Base-by-base conservation (phyloP, 768 basidiomycete genomes). In the Mycena capillaripes region DNA sequence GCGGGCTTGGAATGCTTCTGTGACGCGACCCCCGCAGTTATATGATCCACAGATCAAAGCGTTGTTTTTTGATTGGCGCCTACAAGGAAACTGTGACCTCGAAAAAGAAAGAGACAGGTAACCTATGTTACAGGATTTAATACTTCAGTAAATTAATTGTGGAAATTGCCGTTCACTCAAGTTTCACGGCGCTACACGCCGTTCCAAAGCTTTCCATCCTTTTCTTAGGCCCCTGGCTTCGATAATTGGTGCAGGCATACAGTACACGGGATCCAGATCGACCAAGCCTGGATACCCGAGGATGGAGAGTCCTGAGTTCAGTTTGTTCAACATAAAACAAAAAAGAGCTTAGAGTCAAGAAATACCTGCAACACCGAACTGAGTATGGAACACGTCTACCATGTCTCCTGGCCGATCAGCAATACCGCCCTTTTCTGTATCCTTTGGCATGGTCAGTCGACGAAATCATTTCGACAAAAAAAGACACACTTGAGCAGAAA, bases 381-480 rank as follows among this genome's bases (percentile, higher is more conserved):
- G 81, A 0, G 97, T 99, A 78, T 99, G 97, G 82, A 98, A 99
- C n/a, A 99, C 97, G 77, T 99, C 98, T 2, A 91, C 91, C 89
- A 97, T 93, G 80, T 99, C 92, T 0, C 95, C 97, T 0, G 96
- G 95, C 52, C 98, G 85, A 81, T 99, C 98, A 0, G 97, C 93
- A 30, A 99, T 98, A 0, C 98, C 98, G 4, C 98, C 98, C 7
- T 85, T 89, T 74, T 99, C 97, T 0, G 88, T 84, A 78, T 99
- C 98, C 93, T 99, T 84, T 36, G 62, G 23, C 16, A 36, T 25
- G 14, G 17, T 68, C 10, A 62, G 58, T 56, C n/a, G 2, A 12
- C 14, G 27, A 42, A 70, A 36, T 72, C 36, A 36, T 6, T 36
- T 36, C 36, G 7, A 36, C 12, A 9, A 38, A 67, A 21, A 6